A percentile compares a stretch with the other conserved stretches of the same genome.
phyloP scores from a whole-genome alignment of 768 basidiomycete genomes.

The Sutorius australiensis region DNA sequence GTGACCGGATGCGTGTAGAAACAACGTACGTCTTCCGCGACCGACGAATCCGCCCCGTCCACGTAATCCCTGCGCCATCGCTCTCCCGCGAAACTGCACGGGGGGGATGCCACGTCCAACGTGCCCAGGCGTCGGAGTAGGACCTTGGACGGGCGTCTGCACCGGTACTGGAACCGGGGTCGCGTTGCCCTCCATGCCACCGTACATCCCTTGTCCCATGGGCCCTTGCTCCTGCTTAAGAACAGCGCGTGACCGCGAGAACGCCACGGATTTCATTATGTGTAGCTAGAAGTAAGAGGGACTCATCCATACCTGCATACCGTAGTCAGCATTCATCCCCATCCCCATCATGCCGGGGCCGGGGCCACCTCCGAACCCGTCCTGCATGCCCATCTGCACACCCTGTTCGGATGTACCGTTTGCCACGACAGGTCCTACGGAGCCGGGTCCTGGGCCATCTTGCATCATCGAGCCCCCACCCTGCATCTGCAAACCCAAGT shows the following conservation, averaged over 20 bases:
- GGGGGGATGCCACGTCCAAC: conserved; percentile 34
- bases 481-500: conserved; percentile 56
- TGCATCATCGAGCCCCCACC: conserved; percentile 54
- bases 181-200: conserved; percentile 52
- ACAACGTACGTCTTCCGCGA: conserved; percentile 39
- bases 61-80: conserved; percentile 40
- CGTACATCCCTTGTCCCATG: conserved; percentile 70
- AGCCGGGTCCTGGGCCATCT: conserved; percentile 36
- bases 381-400: conserved; percentile 40
- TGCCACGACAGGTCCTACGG: conserved; percentile 33
- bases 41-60: conserved; percentile 41
- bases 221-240: conserved; percentile 50
- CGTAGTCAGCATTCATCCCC: conserved; percentile 65
- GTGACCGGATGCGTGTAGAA: neutral
- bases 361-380: conserved; percentile 38
- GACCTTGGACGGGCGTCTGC: conserved; percentile 31
- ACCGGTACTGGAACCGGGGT: conserved; percentile 45
- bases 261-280: conserved; percentile 37
- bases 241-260: conserved; percentile 24
- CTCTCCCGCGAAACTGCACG: conserved; percentile 42
- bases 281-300: conserved; percentile 30
- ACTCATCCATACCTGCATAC: conserved; percentile 61
- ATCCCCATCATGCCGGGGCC: conserved; percentile 66
- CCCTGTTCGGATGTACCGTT: conserved; percentile 38
- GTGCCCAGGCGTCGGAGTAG: conserved; percentile 30